These are phyloP conservation scores for Lignosus rhinocerotis DNA, from an alignment of 1,284 basidiomycete species.

Conservation along the genomic window DNA sequence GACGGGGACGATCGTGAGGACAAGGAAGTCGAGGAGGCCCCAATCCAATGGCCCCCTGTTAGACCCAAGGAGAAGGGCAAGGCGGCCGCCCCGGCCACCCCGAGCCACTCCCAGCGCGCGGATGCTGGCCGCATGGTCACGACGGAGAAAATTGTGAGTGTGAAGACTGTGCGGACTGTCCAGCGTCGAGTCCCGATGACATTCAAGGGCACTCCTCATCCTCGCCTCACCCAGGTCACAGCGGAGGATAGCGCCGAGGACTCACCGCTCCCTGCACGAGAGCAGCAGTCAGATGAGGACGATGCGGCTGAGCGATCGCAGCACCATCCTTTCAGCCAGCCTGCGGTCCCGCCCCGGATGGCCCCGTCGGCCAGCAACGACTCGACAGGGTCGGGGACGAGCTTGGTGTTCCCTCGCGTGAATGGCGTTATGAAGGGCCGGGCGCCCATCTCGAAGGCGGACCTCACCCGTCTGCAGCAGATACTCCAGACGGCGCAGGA, in stretches of 20 bases:
- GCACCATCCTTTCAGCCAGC: slow-evolving; percentile 27
- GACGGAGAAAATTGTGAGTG: slow-evolving; percentile 16
- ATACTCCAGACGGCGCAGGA: slow-evolving; percentile 2
- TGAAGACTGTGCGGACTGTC: slow-evolving; percentile 13
- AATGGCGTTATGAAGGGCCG: background rate
- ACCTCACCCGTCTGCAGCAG: slow-evolving; percentile 10
- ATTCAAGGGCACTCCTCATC: slow-evolving; percentile 1
- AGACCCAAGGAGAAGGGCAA: slow-evolving; percentile 20
- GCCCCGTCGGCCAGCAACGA: background rate
- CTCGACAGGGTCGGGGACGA: background rate
- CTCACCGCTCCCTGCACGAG: background rate
- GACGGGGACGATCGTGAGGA: background rate
- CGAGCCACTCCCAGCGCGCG: background rate
- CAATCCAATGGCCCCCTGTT: slow-evolving; percentile 13
- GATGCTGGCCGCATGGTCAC: slow-evolving; percentile 1
- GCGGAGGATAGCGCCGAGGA: background rate
- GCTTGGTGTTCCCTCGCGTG: background rate
- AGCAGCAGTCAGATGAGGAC: slow-evolving; percentile 1
- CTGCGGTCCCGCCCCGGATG: background rate
- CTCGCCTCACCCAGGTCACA: background rate
- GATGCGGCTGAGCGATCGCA: slow-evolving; percentile 3
- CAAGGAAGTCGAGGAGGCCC: slow-evolving; percentile 3
- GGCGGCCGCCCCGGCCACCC: slow-evolving; percentile 1
- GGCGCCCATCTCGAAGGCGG: slow-evolving; percentile 1
- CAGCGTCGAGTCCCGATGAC: slow-evolving; percentile 6